These are phyloP conservation scores for Ambrosiella cleistominuta DNA, from an alignment of 2,329 filamentous ascomycete genomes.

Conservation along the genomic window DNA sequence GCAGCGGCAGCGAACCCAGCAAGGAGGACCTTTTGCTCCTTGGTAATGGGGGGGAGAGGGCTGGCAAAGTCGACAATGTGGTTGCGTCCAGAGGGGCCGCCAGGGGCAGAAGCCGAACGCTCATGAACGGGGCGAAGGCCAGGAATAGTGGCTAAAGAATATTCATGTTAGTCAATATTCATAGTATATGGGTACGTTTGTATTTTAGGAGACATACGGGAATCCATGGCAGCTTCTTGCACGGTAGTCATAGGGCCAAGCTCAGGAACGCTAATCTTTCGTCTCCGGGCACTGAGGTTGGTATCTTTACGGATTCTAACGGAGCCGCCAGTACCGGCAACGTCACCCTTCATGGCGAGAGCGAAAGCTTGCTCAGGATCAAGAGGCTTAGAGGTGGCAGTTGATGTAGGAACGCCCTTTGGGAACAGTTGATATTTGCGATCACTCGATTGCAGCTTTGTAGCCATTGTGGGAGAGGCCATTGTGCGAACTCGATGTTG, in stretches of 20 bases:
- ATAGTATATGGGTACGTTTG: background rate
- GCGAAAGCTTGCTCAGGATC: conserved; percentile 34
- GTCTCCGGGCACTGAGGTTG: conserved; percentile 36
- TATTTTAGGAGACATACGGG: conserved; percentile 29
- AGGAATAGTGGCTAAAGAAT: conserved; percentile 42
- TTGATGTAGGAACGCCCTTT: conserved; percentile 24
- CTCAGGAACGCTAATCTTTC: conserved; percentile 48
- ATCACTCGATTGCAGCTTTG: conserved; percentile 2
- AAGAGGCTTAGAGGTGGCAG: conserved; percentile 23
- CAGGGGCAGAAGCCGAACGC: conserved; percentile 45
- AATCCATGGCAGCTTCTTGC: conserved; percentile 50
- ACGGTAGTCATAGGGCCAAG: conserved; percentile 52
- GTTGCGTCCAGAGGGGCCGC: conserved; percentile 14
- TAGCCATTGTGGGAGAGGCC: background rate
- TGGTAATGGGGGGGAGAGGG: conserved; percentile 15
- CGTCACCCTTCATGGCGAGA: conserved; percentile 27
- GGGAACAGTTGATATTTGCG: conserved; percentile 47
- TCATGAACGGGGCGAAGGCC: conserved; percentile 47
- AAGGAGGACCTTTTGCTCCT: conserved; percentile 19
- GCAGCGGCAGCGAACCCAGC: conserved; percentile 1
- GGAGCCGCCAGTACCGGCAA: conserved; percentile 22
- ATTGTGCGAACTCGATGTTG: background rate
- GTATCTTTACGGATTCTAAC: conserved; percentile 39
- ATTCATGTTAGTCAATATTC: background rate
- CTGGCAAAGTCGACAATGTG: conserved; percentile 9